Conservation (phyloP, 768 basidiomycete species). For the Leccinum boreale region DNA sequence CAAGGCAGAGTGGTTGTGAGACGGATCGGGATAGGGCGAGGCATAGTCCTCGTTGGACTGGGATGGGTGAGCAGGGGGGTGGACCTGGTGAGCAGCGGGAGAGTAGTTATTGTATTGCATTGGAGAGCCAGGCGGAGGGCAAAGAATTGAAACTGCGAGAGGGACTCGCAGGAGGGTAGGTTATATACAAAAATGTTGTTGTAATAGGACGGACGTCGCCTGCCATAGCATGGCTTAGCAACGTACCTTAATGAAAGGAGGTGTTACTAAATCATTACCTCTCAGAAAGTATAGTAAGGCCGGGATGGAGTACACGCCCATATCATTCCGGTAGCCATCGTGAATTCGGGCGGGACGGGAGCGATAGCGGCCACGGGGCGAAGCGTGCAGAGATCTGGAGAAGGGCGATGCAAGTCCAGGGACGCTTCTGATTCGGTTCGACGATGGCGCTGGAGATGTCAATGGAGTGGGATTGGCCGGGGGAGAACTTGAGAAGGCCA, state of each 20-base stretch:
- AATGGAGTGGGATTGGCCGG: constrained; percentile 29
- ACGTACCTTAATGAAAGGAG: constrained; percentile 37
- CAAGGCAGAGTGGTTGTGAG: constrained; percentile 22
- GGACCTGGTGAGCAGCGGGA: constrained; percentile 17
- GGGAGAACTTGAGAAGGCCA: constrained; percentile 23
- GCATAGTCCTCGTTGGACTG: constrained; percentile 20
- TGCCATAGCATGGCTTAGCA: constrained; percentile 35
- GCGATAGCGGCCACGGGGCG: constrained; percentile 26
- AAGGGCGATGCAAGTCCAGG: constrained; percentile 23
- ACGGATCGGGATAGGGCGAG: constrained; percentile 23
- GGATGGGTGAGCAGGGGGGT: constrained; percentile 16
- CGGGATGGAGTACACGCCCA: constrained; percentile 33
- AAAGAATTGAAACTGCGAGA: constrained; percentile 8
- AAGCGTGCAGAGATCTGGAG: constrained; percentile 25
- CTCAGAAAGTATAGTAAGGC: constrained; percentile 30
- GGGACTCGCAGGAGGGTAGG: constrained; percentile 12
- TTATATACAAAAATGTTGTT: constrained; percentile 34
- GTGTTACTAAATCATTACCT: constrained; percentile 39
- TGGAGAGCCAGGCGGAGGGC: constrained; percentile 1
- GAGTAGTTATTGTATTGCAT: constrained; percentile 32
- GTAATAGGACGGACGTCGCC: constrained; percentile 35
- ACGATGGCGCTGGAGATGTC: constrained; percentile 33
- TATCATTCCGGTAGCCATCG: constrained; percentile 35
- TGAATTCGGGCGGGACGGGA: constrained; percentile 28
- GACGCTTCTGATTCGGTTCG: constrained; percentile 24